Percentiles rank a stretch among this genome's conserved stretches.
Conservation (phyloP, 148 eudicot species). For the Camellia lanceoleosa region DNA sequence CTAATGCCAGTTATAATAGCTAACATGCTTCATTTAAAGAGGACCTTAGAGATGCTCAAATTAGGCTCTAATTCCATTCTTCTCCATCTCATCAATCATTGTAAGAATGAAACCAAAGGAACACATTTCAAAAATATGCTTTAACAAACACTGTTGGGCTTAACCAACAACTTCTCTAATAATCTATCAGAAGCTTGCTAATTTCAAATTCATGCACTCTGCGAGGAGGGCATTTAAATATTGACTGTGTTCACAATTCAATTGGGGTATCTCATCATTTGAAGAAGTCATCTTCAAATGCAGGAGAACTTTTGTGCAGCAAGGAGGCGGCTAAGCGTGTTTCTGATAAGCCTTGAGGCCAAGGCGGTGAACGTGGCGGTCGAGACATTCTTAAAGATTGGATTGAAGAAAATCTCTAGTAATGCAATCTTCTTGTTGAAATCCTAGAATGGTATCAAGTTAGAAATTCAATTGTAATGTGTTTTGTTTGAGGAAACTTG, state of each 20-base stretch:
- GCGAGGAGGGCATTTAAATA: slow-evolving; percentile 59
- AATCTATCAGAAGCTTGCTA: slow-evolving; percentile 35
- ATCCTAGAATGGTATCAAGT: too few relatives aligned
- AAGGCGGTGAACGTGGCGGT: slow-evolving; percentile 21
- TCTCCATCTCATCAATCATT: slow-evolving; percentile 42
- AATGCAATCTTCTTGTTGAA: too few relatives aligned
- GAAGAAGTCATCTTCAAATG: slow-evolving; percentile 43
- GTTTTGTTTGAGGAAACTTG: too few relatives aligned
- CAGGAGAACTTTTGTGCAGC: slow-evolving; percentile 18
- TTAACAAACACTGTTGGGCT: slow-evolving; percentile 33
- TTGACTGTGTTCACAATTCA: slow-evolving; percentile 42
- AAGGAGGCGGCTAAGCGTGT: slow-evolving; percentile 39
- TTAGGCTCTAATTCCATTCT: slow-evolving; percentile 38
- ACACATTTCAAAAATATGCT: slow-evolving; percentile 36
- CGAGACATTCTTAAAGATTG: slow-evolving; percentile 30
- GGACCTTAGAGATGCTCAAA: slow-evolving; percentile 35
- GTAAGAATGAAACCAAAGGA: slow-evolving; percentile 29
- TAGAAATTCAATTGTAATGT: too few relatives aligned
- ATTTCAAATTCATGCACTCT: slow-evolving; percentile 45
- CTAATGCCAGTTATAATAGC: too few relatives aligned
- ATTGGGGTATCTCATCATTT: slow-evolving; percentile 64
- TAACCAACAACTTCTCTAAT: slow-evolving; percentile 27
- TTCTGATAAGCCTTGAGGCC: slow-evolving; percentile 13
- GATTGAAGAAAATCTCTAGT: too few relatives aligned
- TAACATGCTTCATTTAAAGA: slow-evolving; percentile 18